Percentiles rank a stretch among this genome's conserved stretches.
phyloP scores from a whole-genome alignment of 495 filamentous ascomycete species.

The Haplographium delicatum region DNA sequence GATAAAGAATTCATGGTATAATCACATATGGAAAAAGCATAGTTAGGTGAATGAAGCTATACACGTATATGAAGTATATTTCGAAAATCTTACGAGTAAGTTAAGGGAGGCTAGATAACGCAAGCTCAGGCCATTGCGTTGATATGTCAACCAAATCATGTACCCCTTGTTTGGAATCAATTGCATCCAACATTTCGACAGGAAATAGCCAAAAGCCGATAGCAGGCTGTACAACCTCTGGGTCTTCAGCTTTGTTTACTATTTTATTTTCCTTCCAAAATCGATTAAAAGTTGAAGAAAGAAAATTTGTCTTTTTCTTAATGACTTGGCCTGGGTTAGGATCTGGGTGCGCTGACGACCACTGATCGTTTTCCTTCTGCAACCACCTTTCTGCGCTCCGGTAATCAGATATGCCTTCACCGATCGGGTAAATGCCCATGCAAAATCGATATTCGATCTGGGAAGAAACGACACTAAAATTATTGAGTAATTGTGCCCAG shows the following conservation, averaged over 20 bases:
- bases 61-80: neutral
- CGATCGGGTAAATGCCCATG: conserved; percentile 2
- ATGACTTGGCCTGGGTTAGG: neutral
- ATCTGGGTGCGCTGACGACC: neutral
- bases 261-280: neutral
- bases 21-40: neutral
- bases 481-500: conserved; percentile 4
- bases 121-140: neutral
- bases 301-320: neutral
- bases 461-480: conserved; percentile 2
- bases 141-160: neutral
- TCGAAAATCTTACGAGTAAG: neutral
- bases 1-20: neutral
- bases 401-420: neutral
- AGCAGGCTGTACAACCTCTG: neutral
- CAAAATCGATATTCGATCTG: conserved; percentile 7
- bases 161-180: neutral
- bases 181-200: conserved; percentile 3
- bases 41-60: neutral
- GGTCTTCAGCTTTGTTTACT: conserved; percentile 1
- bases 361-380: conserved; percentile 1
- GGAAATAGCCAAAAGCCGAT: conserved; percentile 25
- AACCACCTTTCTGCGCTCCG: neutral
- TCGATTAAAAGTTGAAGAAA: neutral
- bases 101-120: neutral